phyloP scores from a whole-genome alignment of 106 monocot species.

The Apostasia ramifera region DNA sequence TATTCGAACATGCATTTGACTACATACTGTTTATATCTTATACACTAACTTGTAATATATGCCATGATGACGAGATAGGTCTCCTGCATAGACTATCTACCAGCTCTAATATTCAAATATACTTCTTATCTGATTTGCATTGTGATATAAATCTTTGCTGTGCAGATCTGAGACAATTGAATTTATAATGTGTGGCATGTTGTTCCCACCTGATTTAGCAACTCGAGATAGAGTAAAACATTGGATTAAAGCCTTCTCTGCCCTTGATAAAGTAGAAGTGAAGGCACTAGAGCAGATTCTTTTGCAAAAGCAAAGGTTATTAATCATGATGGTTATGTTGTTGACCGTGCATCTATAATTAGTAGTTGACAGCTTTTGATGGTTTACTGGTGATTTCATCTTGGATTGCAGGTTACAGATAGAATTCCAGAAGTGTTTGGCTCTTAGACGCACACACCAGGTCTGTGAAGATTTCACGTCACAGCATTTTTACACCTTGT shows the following conservation, averaged over 20 bases:
- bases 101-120: neutral
- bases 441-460: slow-evolving; percentile 68
- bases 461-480: slow-evolving; percentile 23
- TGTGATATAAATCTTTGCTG: neutral
- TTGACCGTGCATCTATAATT: neutral
- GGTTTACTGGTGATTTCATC: slow-evolving; percentile 46
- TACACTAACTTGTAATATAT: no score
- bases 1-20: no score
- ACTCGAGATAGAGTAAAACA: slow-evolving; percentile 67
- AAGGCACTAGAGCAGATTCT: slow-evolving; percentile 93
- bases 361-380: slow-evolving; percentile 31
- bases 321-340: neutral
- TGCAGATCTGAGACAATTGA: slow-evolving; percentile 80
- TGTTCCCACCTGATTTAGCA: slow-evolving; percentile 77
- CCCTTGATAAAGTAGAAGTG: slow-evolving; percentile 80
- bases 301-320: slow-evolving; percentile 86
- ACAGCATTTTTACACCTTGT: neutral
- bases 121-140: neutral
- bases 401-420: slow-evolving; percentile 91
- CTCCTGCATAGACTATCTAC: no score
- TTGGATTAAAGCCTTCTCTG: slow-evolving; percentile 55
- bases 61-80: no score
- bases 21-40: no score
- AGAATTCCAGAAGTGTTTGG: slow-evolving; percentile 86
- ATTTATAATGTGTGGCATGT: slow-evolving; percentile 54